Percentiles rank a stretch among this genome's conserved stretches.
Conservation (phyloP, 2,329 filamentous ascomycete species). For the Septoria petroselini region DNA sequence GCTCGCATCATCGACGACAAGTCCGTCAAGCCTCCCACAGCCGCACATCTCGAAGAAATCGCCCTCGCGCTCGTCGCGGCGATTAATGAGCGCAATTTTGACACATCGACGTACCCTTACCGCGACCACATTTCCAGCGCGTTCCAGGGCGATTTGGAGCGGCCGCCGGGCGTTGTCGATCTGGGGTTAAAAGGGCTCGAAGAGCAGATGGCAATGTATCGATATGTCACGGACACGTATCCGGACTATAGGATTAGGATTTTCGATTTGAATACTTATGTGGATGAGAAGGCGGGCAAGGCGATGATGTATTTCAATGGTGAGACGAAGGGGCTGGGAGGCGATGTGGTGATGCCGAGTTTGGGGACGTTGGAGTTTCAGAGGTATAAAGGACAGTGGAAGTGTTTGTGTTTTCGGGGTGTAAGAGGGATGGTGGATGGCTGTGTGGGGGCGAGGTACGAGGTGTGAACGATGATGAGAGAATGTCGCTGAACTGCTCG, state of each 20-base stretch:
- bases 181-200: conserved; percentile 2
- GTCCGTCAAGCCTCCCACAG: background rate
- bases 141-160: conserved; percentile 7
- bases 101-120: conserved; percentile 8
- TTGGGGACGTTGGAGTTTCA: conserved; percentile 14
- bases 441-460: background rate
- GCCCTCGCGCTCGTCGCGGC: conserved; percentile 10
- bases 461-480: no score
- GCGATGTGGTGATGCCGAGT: conserved; percentile 5
- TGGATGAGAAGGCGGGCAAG: conserved; percentile 13
- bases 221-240: conserved; percentile 4
- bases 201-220: conserved; percentile 13
- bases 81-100: conserved; percentile 16
- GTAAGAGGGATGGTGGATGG: conserved; percentile 3
- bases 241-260: conserved; percentile 6
- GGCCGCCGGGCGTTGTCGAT: conserved; percentile 2
- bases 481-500: no score
- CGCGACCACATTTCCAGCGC: background rate
- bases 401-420: conserved; percentile 8
- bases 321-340: background rate
- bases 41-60: background rate
- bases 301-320: conserved; percentile 8
- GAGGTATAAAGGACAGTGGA: conserved; percentile 13
- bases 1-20: background rate
- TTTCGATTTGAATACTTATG: conserved; percentile 12